Base-by-base conservation (phyloP, 805 yeast genomes). In the Teunomyces barrocoloradensis region DNA sequence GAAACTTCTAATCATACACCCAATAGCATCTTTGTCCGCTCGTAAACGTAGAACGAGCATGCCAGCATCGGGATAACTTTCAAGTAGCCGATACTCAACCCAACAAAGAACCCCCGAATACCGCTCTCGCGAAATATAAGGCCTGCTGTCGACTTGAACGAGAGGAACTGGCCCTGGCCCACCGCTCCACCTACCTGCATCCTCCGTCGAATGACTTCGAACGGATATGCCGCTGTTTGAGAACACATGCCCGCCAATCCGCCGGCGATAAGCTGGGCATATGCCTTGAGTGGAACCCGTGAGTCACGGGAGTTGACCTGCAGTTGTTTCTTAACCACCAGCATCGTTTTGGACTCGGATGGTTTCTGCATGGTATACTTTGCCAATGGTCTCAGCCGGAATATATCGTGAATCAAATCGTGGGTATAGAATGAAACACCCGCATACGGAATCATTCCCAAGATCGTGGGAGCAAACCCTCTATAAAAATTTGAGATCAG, bases 41-140 rank as follows among this genome's bases (percentile, higher is more conserved):
- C 99, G 67, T 94, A 94, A 32, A 92, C 97, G 63, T 81, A 91
- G 66, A 92, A 92, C 12, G 97, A 85, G 65, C 97, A 91, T 32
- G 98, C 96, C 59, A 85, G 92, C 99, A 94, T 94, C 6, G 99
- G 99, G 15, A 88, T 82, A 30, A 94, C 96, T 66, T 94, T 94
- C 57, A 94, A 79, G 65, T 90, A 94, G 0, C 99, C 99, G 56
- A 94, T 92, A 55, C 94, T 85, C 58, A 94, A 78, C 1, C 99
- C 99, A 11, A 94, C 95, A 62, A 87, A 94, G 65, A 87, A 91
- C 12, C 99, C 98, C 57, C 81, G 75, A 52, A 87, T 55, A 0
- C 99, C 99, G 33, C 82, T 75, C 61, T 88, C 96, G 38, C 67
- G 69, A 58, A 76, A 85, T 5, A 94, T 85, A 45, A 79, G 64